These are phyloP conservation scores for Lomentospora prolificans DNA, from an alignment of 2,329 filamentous ascomycete species.

Conservation along the genomic window DNA sequence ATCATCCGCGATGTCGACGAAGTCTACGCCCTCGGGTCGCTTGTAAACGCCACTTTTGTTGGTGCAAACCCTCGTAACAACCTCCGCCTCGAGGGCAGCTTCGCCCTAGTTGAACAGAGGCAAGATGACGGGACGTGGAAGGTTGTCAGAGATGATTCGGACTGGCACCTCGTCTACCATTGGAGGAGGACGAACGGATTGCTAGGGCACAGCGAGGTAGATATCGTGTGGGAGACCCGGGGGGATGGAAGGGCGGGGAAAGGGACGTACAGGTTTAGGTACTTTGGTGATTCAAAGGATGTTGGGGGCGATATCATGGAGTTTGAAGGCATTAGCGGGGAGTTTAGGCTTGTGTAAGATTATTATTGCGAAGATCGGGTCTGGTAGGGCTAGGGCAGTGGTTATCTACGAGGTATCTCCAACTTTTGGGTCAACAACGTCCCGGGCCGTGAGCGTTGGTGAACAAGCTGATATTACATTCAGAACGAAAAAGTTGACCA, in stretches of 20 bases:
- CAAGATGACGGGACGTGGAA: slow-evolving; percentile 45
- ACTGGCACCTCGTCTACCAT: slow-evolving; percentile 74
- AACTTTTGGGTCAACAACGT: too few species aligned
- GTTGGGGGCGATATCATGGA: slow-evolving; percentile 49
- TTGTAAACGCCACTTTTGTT: slow-evolving; percentile 61
- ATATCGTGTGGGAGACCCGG: slow-evolving; percentile 71
- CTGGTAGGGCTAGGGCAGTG: neutral
- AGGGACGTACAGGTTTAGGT: slow-evolving; percentile 66
- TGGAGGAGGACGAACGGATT: slow-evolving; percentile 67
- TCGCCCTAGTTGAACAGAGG: slow-evolving; percentile 62
- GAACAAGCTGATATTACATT: neutral
- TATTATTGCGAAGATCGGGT: neutral
- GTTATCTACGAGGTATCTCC: too few species aligned
- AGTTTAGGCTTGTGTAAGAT: slow-evolving; percentile 27
- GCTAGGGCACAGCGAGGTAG: slow-evolving; percentile 68
- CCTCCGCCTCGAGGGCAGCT: slow-evolving; percentile 68
- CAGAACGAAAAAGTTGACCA: neutral
- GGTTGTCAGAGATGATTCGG: slow-evolving; percentile 59
- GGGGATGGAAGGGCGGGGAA: slow-evolving; percentile 26
- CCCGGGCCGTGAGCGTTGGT: too few species aligned
- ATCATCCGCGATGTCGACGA: slow-evolving; percentile 44
- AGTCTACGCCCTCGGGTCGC: slow-evolving; percentile 49
- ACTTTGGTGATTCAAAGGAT: slow-evolving; percentile 72
- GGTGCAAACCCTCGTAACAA: slow-evolving; percentile 89
- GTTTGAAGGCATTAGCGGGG: slow-evolving; percentile 58